A percentile compares a stretch with the other conserved stretches of the same genome.
These are phyloP conservation scores for Hirschfeldia incana DNA, from an alignment of 345 rosid species.

Conservation along the genomic window DNA sequence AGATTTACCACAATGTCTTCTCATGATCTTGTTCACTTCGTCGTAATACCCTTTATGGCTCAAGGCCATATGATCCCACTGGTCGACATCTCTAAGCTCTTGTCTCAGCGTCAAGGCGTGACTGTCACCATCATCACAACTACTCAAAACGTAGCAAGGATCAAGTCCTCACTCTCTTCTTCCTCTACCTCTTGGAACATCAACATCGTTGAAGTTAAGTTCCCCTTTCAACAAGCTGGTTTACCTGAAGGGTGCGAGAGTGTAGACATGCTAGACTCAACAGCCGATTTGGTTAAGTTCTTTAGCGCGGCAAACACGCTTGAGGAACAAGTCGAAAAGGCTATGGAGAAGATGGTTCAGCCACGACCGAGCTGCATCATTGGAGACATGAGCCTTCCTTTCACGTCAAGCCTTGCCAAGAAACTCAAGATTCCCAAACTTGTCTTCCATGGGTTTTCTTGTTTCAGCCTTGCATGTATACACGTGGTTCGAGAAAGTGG, in stretches of 20 bases:
- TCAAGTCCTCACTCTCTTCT: conserved; percentile 32
- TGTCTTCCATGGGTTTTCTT: conserved; percentile 44
- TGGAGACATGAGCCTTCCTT: conserved; percentile 42
- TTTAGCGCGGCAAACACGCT: conserved; percentile 33
- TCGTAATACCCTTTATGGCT: conserved; percentile 47
- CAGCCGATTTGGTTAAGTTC: conserved; percentile 22
- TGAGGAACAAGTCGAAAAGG: conserved; percentile 33
- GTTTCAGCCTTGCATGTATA: conserved; percentile 41
- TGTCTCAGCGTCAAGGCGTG: conserved; percentile 41
- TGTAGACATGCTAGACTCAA: conserved; percentile 37
- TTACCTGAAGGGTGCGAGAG: conserved; percentile 48
- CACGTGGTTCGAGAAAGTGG: conserved; percentile 25
- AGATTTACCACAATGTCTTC: conserved; percentile 25
- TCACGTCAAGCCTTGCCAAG: conserved; percentile 40
- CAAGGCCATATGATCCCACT: conserved; percentile 55
- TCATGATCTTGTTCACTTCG: conserved; percentile 43
- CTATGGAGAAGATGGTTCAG: conserved; percentile 32
- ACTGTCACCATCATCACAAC: conserved; percentile 42
- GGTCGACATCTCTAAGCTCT: conserved; percentile 45
- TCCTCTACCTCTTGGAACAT: conserved; percentile 22
- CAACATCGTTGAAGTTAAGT: conserved; percentile 27
- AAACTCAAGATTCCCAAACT: conserved; percentile 50
- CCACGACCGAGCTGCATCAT: conserved; percentile 51
- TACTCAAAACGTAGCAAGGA: conserved; percentile 35
- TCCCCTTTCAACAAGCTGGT: conserved; percentile 38